These are phyloP conservation scores for Erucastrum elatum DNA, from an alignment of 345 rosid species.

Conservation along the genomic window DNA sequence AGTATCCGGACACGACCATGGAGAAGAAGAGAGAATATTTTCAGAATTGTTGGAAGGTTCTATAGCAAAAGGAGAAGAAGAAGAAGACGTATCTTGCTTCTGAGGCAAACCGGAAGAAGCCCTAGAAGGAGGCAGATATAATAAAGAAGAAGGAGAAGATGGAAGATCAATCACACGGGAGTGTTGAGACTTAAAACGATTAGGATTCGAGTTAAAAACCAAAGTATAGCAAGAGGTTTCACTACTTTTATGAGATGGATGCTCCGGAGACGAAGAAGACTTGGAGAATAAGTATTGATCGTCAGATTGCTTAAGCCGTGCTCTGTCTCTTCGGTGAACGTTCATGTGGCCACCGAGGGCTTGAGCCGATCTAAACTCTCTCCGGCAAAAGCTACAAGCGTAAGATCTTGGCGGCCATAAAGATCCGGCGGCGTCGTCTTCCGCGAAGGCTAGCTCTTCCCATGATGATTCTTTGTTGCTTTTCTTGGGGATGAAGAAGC, in stretches of 20 bases:
- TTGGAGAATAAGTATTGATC: slow-evolving; percentile 40
- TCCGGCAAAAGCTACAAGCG: slow-evolving; percentile 75
- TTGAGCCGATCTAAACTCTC: slow-evolving; percentile 89
- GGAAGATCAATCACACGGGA: slow-evolving; percentile 36
- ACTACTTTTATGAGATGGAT: slow-evolving; percentile 43
- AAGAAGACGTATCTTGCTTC: slow-evolving; percentile 38
- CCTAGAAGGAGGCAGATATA: slow-evolving; percentile 44
- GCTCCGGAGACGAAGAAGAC: slow-evolving; percentile 43
- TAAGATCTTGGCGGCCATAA: slow-evolving; percentile 96
- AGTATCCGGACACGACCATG: slow-evolving; percentile 32
- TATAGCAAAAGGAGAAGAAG: slow-evolving; percentile 39
- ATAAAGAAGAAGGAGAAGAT: slow-evolving; percentile 42
- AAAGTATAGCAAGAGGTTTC: slow-evolving; percentile 43
- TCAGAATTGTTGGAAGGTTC: slow-evolving; percentile 33
- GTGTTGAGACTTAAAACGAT: slow-evolving; percentile 35
- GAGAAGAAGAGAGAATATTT: slow-evolving; percentile 32
- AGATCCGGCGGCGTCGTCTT: slow-evolving; percentile 75
- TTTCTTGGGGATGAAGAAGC: slow-evolving; percentile 21
- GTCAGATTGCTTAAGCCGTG: slow-evolving; percentile 70
- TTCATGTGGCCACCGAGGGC: slow-evolving; percentile 98
- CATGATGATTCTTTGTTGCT: slow-evolving; percentile 52
- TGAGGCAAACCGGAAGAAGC: slow-evolving; percentile 47
- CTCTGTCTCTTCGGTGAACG: slow-evolving; percentile 90
- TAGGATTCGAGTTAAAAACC: slow-evolving; percentile 67
- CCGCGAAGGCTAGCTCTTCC: slow-evolving; percentile 91